A percentile compares a stretch with the other conserved stretches of the same genome.
Evolutionary conservation across 495 filamentous ascomycete species (phyloP).

Genomic region (Hyaloscypha bicolor): DNA sequence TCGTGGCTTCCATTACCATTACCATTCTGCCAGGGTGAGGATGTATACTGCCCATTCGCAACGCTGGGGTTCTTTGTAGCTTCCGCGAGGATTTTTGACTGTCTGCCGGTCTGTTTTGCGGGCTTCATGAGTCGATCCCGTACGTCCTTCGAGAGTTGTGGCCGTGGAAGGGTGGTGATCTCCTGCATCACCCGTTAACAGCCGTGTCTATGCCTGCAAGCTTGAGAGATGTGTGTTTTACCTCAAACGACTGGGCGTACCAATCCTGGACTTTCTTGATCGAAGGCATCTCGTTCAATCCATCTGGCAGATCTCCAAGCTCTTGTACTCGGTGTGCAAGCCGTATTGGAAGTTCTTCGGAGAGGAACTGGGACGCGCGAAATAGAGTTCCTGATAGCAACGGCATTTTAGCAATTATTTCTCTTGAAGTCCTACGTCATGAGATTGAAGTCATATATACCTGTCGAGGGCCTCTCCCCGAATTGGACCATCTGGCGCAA

Average conservation of each 20-base stretch:
- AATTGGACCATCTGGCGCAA: conserved; percentile 99
- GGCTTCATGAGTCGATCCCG: conserved; percentile 77
- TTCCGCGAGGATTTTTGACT: conserved; percentile 71
- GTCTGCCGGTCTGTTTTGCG: conserved; percentile 59
- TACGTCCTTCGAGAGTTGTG: conserved; percentile 74
- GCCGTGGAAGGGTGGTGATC: conserved; percentile 82
- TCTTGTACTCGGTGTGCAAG: conserved; percentile 96
- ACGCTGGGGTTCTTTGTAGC: conserved; percentile 90
- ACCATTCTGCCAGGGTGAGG: conserved; percentile 57
- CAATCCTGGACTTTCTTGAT: conserved; percentile 94
- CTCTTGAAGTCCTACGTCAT: not conserved
- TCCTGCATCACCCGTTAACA: conserved; percentile 61
- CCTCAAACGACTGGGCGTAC: conserved; percentile 99
- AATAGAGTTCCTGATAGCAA: conserved; percentile 78
- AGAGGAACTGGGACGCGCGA: conserved; percentile 96
- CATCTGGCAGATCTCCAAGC: conserved; percentile 89
- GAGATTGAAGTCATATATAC: conserved; percentile 48
- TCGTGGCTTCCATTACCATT: conserved; percentile 51
- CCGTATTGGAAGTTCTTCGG: conserved; percentile 96
- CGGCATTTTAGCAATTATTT: not conserved
- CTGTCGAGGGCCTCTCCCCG: conserved; percentile 84
- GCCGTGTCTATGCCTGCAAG: conserved; percentile 18
- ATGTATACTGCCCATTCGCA: conserved; percentile 82
- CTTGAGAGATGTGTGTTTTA: conserved; percentile 43
- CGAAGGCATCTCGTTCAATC: conserved; percentile 96